Evolutionary conservation across 257 asterid genomes (phyloP).

Genomic region (Forsythia suspensa): DNA sequence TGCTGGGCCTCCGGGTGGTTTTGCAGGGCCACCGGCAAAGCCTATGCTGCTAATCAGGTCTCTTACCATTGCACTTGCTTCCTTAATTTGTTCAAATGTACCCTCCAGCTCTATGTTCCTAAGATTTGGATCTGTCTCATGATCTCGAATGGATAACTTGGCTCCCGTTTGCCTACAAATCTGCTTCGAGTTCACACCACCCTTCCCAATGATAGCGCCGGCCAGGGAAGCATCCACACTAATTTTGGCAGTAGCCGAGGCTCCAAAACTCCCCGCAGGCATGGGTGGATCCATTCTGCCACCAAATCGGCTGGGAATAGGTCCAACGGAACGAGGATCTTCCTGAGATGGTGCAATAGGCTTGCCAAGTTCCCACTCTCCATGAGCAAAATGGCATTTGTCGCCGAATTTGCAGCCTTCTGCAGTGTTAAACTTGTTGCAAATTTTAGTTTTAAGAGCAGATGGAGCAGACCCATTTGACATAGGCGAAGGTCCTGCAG

Average conservation of each 20-base stretch:
- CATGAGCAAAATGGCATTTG: conserved; percentile 90
- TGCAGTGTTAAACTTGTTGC: conserved; percentile 72
- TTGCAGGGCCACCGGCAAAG: conserved; percentile 38
- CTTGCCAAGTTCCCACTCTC: conserved; percentile 88
- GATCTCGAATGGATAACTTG: conserved; percentile 71
- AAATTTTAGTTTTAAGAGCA: conserved; percentile 62
- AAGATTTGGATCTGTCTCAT: conserved; percentile 66
- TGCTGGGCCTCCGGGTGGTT: conserved; percentile 24
- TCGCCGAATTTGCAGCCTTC: conserved; percentile 95
- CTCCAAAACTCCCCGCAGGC: conserved; percentile 68
- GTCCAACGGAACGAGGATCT: conserved; percentile 51
- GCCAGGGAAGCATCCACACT: conserved; percentile 82
- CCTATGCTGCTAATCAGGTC: conserved; percentile 64
- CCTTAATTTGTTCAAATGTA: conserved; percentile 70
- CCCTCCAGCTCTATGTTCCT: conserved; percentile 93
- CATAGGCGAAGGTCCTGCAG: conserved; percentile 39
- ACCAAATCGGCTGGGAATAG: conserved; percentile 47
- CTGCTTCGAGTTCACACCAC: conserved; percentile 90
- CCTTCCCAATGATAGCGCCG: conserved; percentile 91
- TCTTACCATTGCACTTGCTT: conserved; percentile 75
- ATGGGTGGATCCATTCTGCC: conserved; percentile 45
- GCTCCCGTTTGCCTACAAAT: conserved; percentile 83
- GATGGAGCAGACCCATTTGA: conserved; percentile 57
- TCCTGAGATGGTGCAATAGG: conserved; percentile 49
- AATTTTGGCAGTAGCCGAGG: conserved; percentile 77